Conservation (phyloP, 805 yeast genomes). For the Lipomyces yamanashiensis region DNA sequence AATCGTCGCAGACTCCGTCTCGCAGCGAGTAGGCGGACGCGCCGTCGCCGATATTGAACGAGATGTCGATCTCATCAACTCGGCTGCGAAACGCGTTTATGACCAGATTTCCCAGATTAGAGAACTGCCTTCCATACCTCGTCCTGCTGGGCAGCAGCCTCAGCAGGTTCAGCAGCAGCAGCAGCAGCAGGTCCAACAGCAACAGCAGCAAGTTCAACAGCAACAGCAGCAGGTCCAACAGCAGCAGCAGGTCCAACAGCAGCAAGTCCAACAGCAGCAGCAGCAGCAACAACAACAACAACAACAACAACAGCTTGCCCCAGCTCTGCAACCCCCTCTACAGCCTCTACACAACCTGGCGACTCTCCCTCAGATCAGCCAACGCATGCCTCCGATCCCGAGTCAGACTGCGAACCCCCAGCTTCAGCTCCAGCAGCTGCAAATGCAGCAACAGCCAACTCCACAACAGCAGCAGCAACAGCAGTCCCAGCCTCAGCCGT, state of each 20-base stretch:
- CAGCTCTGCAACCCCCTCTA: conserved; percentile 13
- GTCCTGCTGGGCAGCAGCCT: neutral
- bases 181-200: conserved; percentile 5
- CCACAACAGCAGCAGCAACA: conserved; percentile 8
- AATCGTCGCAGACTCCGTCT: conserved; percentile 9
- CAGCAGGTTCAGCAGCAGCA: conserved; percentile 15
- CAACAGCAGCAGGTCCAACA: conserved; percentile 18
- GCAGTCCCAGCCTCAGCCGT: conserved; percentile 1
- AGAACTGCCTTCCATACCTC: neutral
- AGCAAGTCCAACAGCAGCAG: conserved; percentile 9
- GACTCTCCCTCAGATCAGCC: conserved; percentile 9
- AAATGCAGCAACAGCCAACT: conserved; percentile 13
- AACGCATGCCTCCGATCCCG: conserved; percentile 8
- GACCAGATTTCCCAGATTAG: neutral
- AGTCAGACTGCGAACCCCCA: conserved; percentile 11
- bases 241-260: conserved; percentile 5
- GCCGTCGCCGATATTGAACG: conserved; percentile 25
- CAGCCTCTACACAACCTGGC: conserved; percentile 15
- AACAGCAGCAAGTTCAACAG: conserved; percentile 8
- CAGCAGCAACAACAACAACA: conserved; percentile 4
- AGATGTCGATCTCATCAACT: conserved; percentile 25
- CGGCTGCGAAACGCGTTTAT: conserved; percentile 16
- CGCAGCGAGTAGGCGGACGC: conserved; percentile 11
- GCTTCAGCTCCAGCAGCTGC: conserved; percentile 14
- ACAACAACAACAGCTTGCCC: conserved; percentile 6